phyloP scores from a whole-genome alignment of 495 filamentous ascomycete species.

The Podospora fimiseda region DNA sequence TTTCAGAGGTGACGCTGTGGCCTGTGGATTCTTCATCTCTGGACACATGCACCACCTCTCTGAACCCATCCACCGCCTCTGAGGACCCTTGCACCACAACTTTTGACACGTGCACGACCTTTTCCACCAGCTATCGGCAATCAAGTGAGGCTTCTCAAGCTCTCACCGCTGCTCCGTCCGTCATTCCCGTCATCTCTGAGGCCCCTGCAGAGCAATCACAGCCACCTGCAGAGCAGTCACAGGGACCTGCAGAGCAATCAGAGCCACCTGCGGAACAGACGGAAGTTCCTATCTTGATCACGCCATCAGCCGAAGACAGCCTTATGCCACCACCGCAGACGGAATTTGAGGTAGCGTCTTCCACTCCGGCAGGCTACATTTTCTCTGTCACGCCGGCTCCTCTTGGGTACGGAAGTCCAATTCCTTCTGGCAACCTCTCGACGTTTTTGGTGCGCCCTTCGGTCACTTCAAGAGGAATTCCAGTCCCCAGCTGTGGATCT shows the following conservation, averaged over 20 bases:
- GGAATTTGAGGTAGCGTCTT: slow-evolving; percentile 7
- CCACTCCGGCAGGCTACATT: neutral
- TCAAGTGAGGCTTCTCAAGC: neutral
- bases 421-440: neutral
- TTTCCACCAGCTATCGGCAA: slow-evolving; percentile 9
- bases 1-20: slow-evolving; percentile 18
- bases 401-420: slow-evolving; percentile 4
- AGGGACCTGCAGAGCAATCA: neutral
- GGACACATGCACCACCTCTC: neutral
- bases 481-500: slow-evolving; percentile 20
- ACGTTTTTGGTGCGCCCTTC: neutral
- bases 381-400: too few relatives aligned
- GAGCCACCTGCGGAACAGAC: neutral
- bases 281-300: neutral
- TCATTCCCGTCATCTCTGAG: slow-evolving; percentile 1
- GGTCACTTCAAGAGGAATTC: neutral
- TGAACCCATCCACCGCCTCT: neutral
- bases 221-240: neutral
- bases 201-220: neutral
- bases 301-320: neutral
- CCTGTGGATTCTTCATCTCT: neutral
- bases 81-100: neutral
- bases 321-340: slow-evolving; percentile 15
- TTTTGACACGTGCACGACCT: slow-evolving; percentile 7
- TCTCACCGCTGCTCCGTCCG: neutral